Base-by-base conservation (phyloP, 2,329 filamentous ascomycete species). In the Aspergillus nomiae region DNA sequence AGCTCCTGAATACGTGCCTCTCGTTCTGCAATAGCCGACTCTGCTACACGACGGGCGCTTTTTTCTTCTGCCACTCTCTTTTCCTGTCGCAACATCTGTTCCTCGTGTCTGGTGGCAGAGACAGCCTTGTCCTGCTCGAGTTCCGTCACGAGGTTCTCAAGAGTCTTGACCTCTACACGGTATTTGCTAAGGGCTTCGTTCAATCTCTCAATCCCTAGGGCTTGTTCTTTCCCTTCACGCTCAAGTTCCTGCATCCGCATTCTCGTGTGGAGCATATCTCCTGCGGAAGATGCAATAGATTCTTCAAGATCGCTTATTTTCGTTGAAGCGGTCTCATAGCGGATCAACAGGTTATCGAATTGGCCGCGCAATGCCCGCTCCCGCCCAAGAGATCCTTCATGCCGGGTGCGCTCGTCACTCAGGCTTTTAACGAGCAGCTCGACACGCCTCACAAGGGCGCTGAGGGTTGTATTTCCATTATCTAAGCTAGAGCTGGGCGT, bases 241-340 rank as follows among this genome's bases (percentile, higher is more conserved):
- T 81, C 81, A 34, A 82, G 70, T 11, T 76, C 74, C 63, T 80
- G 78, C 66, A 79, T 75, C 53, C 75, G 72, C 71, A 81, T 80
- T 50, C 80, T 72, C n/a, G 76, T 74, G 51, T 80, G 76, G 6
- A 82, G 71, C 74, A 82, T 79, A 59, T 83, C 80, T 26, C 78
- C 73, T 6, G 79, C 76, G n/a, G 80, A 78, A n/a, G 75, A 74
- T 41, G 79, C 75, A 38, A 78, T 74, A 0, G 73, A 71, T 12
- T 76, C 71, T 65, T 82, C 79, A 7, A 82, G 69, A 12, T 73
- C 73, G 14, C 68, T 67, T 50, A 79, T 74, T 58, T 77, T 78
- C 30, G 71, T 73, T 32, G 71, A 73, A 7, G 77, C 74, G 21
- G 73, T 71, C 57, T 81, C 77, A 36, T 78, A 74, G 24, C 77